Evolutionary conservation across 2,329 filamentous ascomycete genomes (phyloP).

Genomic region (Phaeosphaeriaceae sp.): DNA sequence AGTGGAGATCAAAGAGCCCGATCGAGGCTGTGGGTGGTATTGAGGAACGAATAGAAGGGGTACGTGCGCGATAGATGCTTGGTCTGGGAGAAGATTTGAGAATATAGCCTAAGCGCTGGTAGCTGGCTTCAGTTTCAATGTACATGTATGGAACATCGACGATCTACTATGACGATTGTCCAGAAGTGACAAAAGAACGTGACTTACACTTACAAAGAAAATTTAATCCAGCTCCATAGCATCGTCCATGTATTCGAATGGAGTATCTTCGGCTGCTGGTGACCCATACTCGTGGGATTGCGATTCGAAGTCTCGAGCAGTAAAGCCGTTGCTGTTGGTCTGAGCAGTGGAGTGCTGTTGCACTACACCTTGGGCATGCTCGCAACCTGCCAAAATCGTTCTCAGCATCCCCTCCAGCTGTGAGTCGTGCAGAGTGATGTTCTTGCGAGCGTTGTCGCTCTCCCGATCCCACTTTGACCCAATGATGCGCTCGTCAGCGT

Average conservation of each 20-base stretch:
- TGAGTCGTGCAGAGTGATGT: slow-evolving; percentile 63
- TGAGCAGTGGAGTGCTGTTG: slow-evolving; percentile 14
- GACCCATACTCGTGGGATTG: slow-evolving; percentile 7
- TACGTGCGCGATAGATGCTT: neutral
- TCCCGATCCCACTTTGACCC: slow-evolving; percentile 16
- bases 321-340: slow-evolving; percentile 14
- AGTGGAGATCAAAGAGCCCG: slow-evolving; percentile 19
- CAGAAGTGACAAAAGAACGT: neutral
- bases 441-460: slow-evolving; percentile 31
- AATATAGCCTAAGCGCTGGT: neutral
- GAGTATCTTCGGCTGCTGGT: slow-evolving; percentile 31
- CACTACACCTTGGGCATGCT: slow-evolving; percentile 60
- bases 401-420: slow-evolving; percentile 67
- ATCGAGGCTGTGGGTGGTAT: slow-evolving; percentile 26
- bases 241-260: slow-evolving; percentile 44
- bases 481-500: slow-evolving; percentile 59
- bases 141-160: slow-evolving; percentile 9
- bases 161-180: neutral
- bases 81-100: neutral
- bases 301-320: slow-evolving; percentile 31
- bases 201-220: neutral
- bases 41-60: slow-evolving; percentile 22
- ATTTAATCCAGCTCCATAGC: slow-evolving; percentile 45
- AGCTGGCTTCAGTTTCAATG: slow-evolving; percentile 14
- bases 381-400: slow-evolving; percentile 65